Evolutionary conservation across 768 basidiomycete genomes (phyloP), one percentile per base, ranked within the genome.

Genomic region (Termitomyces sp.): DNA sequence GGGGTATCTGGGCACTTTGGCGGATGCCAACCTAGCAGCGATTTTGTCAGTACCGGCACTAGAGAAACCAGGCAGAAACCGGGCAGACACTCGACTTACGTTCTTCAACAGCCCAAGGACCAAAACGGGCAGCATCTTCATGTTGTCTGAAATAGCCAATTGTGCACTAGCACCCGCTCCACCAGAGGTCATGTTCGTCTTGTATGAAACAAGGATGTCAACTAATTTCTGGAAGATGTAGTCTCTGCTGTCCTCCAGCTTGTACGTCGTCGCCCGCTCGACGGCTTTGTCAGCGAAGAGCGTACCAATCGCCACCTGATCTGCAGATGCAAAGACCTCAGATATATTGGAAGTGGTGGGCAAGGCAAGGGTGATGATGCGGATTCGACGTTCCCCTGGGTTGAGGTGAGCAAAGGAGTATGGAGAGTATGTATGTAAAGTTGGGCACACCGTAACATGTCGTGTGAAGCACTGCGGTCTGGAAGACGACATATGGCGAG

Each of bases 1-100:
- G 91, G 34, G 96, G 94, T 69, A 99, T 98, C 68, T 95, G 93
- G 3, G 92, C 86, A 72, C 95, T 98, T 77, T 98, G 94, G 55
- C 97, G 85, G 52, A 98, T 79, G 46, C 94, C 97, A 62, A 96
- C 90, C 92, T 94, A 20, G 39, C 8, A 12, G 37, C 10, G 10
- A 27, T 29, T 42, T n/a, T 37, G 14, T 48, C 2, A 36, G 53
- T 22, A 26, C 32, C 12, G 29, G 50, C 46, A 20, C 55, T 47
- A 37, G 50, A 57, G 8, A 48, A 26, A 34, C 22, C 18, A 48
- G 32, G 10, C 5, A 57, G 8, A 48, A 26, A 34, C 22, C 18
- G 47, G 32, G 10, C 5, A 50, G 24, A 37, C 18, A 31, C 3
- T 20, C 13, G 7, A 74, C 84, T 65, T 59, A 95, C 95, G 66